Conservation (phyloP, 2,329 filamentous ascomycete genomes). For the Penicillium sp. region DNA sequence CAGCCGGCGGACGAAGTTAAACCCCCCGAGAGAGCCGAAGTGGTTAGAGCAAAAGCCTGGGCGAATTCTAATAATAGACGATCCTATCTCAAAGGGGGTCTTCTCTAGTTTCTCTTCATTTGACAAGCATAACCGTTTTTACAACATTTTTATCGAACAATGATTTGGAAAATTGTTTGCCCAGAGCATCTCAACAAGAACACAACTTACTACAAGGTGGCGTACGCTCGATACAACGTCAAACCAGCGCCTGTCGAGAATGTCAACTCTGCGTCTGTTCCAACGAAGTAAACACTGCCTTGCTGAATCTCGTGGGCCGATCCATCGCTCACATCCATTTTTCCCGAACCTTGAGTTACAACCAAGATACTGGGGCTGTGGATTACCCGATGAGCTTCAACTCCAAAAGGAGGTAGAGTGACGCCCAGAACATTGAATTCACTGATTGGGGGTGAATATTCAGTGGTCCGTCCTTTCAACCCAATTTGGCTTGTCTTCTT, state of each 20-base stretch:
- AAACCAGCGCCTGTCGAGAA: conserved; percentile 44
- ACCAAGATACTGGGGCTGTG: conserved; percentile 63
- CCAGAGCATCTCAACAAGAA: too few relatives aligned
- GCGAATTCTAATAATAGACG: neutral
- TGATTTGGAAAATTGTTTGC: neutral
- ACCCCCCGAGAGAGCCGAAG: neutral
- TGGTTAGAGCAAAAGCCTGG: neutral
- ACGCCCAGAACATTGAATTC: conserved; percentile 68
- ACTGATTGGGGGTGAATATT: conserved; percentile 64
- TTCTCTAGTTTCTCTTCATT: neutral
- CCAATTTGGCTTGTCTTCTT: conserved; percentile 49
- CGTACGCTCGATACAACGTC: conserved; percentile 48
- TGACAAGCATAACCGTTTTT: neutral
- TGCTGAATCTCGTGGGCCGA: conserved; percentile 55
- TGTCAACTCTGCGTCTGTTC: conserved; percentile 50
- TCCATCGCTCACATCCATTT: conserved; percentile 48
- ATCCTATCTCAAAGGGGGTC: neutral
- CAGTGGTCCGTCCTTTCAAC: conserved; percentile 56
- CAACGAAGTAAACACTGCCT: conserved; percentile 65
- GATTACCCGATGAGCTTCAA: conserved; percentile 53
- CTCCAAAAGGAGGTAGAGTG: conserved; percentile 50
- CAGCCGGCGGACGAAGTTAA: neutral
- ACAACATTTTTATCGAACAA: neutral
- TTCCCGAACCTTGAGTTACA: conserved; percentile 57
- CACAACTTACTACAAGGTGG: conserved; percentile 3